A percentile compares a stretch with the other conserved stretches of the same genome.
These are phyloP conservation scores for Phyllosticta citribraziliensis DNA, from an alignment of 2,329 filamentous ascomycete species.

Conservation along the genomic window DNA sequence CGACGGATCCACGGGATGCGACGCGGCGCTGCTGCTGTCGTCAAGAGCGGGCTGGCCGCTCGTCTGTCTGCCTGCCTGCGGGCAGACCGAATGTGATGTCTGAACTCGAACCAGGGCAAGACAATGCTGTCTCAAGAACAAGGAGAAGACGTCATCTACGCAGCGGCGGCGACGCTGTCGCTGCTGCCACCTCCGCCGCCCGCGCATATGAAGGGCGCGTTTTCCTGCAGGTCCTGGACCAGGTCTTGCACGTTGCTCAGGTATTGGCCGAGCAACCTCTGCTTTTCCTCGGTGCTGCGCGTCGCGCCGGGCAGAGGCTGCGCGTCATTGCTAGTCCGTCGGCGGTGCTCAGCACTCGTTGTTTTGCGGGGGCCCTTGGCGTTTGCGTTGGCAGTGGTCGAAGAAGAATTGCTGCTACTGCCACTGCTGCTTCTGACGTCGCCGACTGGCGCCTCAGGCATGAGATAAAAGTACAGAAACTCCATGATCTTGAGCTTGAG, in stretches of 20 bases:
- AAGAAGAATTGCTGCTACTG: conserved; percentile 30
- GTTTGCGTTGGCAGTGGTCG: background rate
- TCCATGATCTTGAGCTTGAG: conserved; percentile 96
- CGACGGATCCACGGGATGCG: background rate
- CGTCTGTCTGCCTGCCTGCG: background rate
- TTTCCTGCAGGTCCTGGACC: conserved; percentile 73
- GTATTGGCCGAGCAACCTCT: conserved; percentile 64
- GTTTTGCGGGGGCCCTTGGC: conserved; percentile 22
- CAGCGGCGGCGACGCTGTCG: background rate
- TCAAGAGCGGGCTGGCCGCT: background rate
- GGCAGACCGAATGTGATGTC: background rate
- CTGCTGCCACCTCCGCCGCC: background rate
- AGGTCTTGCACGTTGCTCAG: conserved; percentile 68
- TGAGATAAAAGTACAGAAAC: conserved; percentile 97
- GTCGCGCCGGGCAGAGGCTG: conserved; percentile 26
- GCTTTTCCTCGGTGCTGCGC: conserved; percentile 72
- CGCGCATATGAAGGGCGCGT: conserved; percentile 44
- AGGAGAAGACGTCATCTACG: background rate
- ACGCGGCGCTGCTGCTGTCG: background rate
- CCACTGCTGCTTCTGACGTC: conserved; percentile 21
- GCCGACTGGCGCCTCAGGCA: conserved; percentile 67
- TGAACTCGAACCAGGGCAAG: background rate
- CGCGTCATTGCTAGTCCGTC: conserved; percentile 17
- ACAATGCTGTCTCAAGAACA: background rate
- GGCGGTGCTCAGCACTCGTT: conserved; percentile 20